Base-by-base conservation (phyloP, 2,329 filamentous ascomycete species). In the Orbilia blumenaviensis region DNA sequence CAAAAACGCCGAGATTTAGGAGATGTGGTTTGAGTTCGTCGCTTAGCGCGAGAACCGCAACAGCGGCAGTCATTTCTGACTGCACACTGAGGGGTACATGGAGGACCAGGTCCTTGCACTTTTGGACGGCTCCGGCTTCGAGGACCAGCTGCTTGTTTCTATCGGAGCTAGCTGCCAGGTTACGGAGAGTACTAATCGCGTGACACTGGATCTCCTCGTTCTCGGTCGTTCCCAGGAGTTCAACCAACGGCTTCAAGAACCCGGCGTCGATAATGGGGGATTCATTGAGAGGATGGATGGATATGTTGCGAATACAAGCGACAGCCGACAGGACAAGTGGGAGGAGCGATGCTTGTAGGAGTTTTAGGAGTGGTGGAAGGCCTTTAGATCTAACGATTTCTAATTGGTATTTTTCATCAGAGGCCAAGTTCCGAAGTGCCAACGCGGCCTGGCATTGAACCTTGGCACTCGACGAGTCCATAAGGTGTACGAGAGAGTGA, bases 181-280 rank as follows among this genome's bases (percentile, higher is more conserved):
- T 99, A 78, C 95, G 90, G 56, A 99, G 87, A 0, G 95, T 99
- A 3, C 95, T 98, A 79, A 99, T 99, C 69, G 95, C 95, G 82
- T 99, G 95, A 82, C 95, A 99, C 82, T 99, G 95, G 61, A 99
- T 99, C 82, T 99, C 95, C 83, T 99, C 95, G 81, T 97, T 97
- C 80, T 98, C 94, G 0, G 94, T 97, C 8, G 93, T 96, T 61
- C 95, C 94, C 6, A 99, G 88, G 0, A 99, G 87, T 79, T 98
- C 94, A 23, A 99, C 95, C 66, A 99, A 85, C 0, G 95, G 95
- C 82, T 93, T 94, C 75, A 99, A 84, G 83, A 99, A 99, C 72
- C 94, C 95, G 42, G 94, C 94, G 81, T 99, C 95, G 81, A 99
- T 99, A 79, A 99, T 99, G 0, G 95, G 95, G 9, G 94, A 97